phyloP scores from a whole-genome alignment of 768 basidiomycete species.

The Favolaschia claudopus region DNA sequence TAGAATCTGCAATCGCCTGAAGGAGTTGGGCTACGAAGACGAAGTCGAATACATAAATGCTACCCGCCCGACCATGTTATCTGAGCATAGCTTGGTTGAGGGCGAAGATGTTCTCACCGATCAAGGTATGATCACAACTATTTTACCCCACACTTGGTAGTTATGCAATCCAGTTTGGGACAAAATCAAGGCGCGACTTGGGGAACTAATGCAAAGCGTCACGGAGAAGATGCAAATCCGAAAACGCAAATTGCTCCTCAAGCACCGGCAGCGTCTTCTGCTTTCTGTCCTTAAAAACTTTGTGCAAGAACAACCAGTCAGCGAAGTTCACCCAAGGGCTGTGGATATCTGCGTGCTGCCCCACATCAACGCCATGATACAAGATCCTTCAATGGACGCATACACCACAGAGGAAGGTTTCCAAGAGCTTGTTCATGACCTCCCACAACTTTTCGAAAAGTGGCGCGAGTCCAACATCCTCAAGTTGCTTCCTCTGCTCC shows the following conservation, averaged over 20 bases:
- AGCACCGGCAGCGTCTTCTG: conserved; percentile 28
- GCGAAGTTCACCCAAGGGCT: conserved; percentile 29
- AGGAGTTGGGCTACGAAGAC: conserved; percentile 29
- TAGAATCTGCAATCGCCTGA: conserved; percentile 28
- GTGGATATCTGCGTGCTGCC: conserved; percentile 33
- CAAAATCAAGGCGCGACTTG: conserved; percentile 23
- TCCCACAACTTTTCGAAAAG: conserved; percentile 25
- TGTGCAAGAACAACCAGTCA: conserved; percentile 20
- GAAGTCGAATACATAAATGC: conserved; percentile 29
- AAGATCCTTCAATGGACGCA: conserved; percentile 23
- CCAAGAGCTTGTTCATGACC: conserved; percentile 16
- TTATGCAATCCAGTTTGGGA: conserved; percentile 24
- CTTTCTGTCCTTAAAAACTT: conserved; percentile 26
- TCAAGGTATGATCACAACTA: conserved; percentile 18
- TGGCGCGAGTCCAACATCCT: conserved; percentile 31
- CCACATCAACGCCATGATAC: conserved; percentile 30
- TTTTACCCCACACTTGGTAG: background rate
- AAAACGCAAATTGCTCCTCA: conserved; percentile 28
- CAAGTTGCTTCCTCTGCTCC: conserved; percentile 28
- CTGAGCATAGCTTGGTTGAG: conserved; percentile 23
- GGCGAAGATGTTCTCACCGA: conserved; percentile 27
- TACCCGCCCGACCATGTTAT: conserved; percentile 11
- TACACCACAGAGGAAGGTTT: conserved; percentile 29
- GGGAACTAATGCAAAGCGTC: conserved; percentile 24
- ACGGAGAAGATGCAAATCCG: conserved; percentile 25